A percentile compares a stretch with the other conserved stretches of the same genome.
Evolutionary conservation across 2,329 filamentous ascomycete genomes (phyloP).

Genomic region (Fonsecaea pugnacius): DNA sequence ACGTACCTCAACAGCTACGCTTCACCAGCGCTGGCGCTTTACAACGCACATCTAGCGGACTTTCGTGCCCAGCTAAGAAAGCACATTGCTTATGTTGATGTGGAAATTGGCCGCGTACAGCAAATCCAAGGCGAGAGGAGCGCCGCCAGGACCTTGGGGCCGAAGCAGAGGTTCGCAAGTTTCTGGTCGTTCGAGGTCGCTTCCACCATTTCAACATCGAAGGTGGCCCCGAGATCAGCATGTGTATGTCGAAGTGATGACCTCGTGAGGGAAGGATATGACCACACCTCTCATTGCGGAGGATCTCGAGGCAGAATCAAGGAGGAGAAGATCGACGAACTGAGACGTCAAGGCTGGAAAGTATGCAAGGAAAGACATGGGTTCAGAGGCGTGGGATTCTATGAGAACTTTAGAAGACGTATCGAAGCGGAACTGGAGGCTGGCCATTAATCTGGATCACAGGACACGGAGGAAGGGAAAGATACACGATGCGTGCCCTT

Average conservation of each 20-base stretch:
- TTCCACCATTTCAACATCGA: background rate
- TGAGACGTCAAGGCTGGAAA: constrained; percentile 30
- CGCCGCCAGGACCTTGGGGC: constrained; percentile 11
- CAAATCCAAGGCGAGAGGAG: constrained; percentile 23
- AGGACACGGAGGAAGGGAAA: background rate
- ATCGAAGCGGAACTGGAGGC: constrained; percentile 27
- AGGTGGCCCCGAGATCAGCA: background rate
- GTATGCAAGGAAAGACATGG: constrained; percentile 36
- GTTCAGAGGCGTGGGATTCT: constrained; percentile 34
- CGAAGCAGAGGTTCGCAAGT: constrained; percentile 29
- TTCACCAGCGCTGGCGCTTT: constrained; percentile 19
- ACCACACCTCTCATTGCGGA: background rate
- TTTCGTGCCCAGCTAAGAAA: constrained; percentile 26
- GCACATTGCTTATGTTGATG: constrained; percentile 17
- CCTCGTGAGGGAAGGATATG: background rate
- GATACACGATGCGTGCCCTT: background rate
- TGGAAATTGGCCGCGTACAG: constrained; percentile 21
- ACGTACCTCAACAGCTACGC: constrained; percentile 17
- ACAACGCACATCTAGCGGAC: constrained; percentile 25
- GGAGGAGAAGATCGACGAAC: constrained; percentile 31
- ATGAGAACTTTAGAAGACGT: constrained; percentile 28
- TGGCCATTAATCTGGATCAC: background rate
- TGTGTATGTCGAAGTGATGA: background rate
- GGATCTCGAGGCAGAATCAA: background rate
- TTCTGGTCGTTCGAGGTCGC: constrained; percentile 28